phyloP scores from a whole-genome alignment of 371 early-diverging fungal species.

The Mucor circinelloides region DNA sequence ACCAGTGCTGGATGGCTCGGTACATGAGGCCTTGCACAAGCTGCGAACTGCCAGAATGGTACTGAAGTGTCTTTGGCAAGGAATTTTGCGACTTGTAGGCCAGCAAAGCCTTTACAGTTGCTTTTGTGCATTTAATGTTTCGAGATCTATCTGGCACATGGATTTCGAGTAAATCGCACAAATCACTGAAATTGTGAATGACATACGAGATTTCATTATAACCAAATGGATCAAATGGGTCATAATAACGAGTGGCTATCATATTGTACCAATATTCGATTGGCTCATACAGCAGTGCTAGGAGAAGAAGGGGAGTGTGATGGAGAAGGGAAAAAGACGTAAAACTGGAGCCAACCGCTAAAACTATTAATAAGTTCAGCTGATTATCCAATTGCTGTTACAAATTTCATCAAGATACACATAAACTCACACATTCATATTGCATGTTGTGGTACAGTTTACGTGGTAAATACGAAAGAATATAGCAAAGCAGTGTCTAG shows the following conservation, averaged over 20 bases:
- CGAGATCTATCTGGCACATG: not conserved
- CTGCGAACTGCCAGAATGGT: constrained; percentile 8
- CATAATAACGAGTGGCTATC: not conserved
- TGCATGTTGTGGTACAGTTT: not conserved
- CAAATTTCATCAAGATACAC: not conserved
- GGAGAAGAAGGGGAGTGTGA: not conserved
- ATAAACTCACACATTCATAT: not conserved
- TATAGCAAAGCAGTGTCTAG: not conserved
- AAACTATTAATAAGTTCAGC: not conserved
- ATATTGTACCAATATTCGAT: not conserved
- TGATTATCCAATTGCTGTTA: not conserved
- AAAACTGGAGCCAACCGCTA: not conserved
- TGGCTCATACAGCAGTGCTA: not conserved
- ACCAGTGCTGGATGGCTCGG: constrained; percentile 26
- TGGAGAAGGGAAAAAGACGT: not conserved
- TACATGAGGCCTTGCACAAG: constrained; percentile 21
- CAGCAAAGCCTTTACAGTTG: constrained; percentile 5
- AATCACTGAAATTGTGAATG: constrained; percentile 4
- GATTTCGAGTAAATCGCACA: constrained; percentile 10
- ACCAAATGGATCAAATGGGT: not conserved
- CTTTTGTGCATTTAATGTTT: not conserved
- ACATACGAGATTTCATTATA: not conserved
- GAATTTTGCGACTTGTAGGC: constrained; percentile 3
- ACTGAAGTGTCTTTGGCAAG: constrained; percentile 15
- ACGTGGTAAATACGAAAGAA: not conserved